phyloP scores from a whole-genome alignment of 129 eudicot genomes.

The Dittrichia graveolens region DNA sequence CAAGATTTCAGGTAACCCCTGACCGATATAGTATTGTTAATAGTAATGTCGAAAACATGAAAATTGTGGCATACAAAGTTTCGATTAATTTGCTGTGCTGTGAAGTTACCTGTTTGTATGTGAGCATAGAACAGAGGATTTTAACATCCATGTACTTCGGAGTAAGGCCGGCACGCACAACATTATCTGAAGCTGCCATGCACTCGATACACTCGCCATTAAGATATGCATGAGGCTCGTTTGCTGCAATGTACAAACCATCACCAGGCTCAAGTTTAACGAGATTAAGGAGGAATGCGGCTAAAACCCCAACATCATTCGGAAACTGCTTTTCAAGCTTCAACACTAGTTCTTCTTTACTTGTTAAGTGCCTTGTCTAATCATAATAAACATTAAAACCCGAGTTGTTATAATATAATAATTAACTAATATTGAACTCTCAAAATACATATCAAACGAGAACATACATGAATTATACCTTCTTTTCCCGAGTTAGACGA shows the following conservation, averaged over 20 bases:
- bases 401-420: neutral
- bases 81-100: neutral
- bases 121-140: conserved; percentile 87
- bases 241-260: conserved; percentile 79
- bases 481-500: conserved; percentile 50
- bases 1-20: conserved; percentile 75
- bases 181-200: conserved; percentile 98
- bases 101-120: conserved; percentile 72
- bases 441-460: neutral
- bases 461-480: conserved; percentile 38
- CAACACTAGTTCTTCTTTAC: conserved; percentile 67
- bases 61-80: neutral
- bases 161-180: conserved; percentile 97
- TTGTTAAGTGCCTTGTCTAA: conserved; percentile 58
- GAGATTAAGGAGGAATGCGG: conserved; percentile 69
- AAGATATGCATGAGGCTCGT: conserved; percentile 89
- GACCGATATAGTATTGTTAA: neutral
- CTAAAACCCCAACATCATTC: conserved; percentile 79
- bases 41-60: no score
- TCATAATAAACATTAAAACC: neutral
- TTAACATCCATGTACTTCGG: conserved; percentile 79
- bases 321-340: conserved; percentile 79
- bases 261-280: conserved; percentile 83
- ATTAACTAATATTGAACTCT: no score
- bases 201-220: conserved; percentile 89